phyloP scores from a whole-genome alignment of 208 protist genomes.

The Balamuthia mandrillaris region DNA sequence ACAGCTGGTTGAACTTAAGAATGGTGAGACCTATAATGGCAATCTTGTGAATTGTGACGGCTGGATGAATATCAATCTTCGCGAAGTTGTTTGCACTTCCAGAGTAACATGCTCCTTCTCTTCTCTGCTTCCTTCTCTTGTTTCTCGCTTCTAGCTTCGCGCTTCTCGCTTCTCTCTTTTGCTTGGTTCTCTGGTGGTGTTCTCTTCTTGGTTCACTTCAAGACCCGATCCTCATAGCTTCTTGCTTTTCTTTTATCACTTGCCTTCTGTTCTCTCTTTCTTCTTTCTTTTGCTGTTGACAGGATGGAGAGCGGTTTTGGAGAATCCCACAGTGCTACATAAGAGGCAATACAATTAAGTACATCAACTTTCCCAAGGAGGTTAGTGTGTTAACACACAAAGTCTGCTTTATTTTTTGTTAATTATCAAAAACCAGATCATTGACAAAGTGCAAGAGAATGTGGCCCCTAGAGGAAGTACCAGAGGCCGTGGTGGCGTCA shows the following conservation, averaged over 20 bases:
- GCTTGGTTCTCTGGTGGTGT: too few species aligned
- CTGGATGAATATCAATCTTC: constrained; percentile 85
- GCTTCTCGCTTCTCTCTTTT: too few species aligned
- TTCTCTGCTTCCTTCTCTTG: background rate
- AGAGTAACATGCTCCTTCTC: constrained; percentile 48
- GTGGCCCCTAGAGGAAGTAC: background rate
- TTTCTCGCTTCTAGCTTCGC: too few species aligned
- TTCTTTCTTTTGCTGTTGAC: background rate
- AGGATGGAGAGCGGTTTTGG: constrained; percentile 84
- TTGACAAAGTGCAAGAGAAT: constrained; percentile 45
- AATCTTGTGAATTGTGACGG: constrained; percentile 77
- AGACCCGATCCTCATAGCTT: too few species aligned
- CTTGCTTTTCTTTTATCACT: too few species aligned
- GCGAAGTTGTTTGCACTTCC: constrained; percentile 79
- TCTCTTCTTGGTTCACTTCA: too few species aligned
- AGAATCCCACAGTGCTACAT: constrained; percentile 77
- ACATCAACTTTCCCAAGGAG: constrained; percentile 79
- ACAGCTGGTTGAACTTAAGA: constrained; percentile 85
- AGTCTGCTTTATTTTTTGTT: background rate
- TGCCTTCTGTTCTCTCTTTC: background rate
- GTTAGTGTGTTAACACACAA: constrained; percentile 14
- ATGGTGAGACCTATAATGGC: constrained; percentile 88
- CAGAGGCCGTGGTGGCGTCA: background rate
- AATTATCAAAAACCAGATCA: background rate
- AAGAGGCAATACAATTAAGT: constrained; percentile 85